These are phyloP conservation scores for Citrus sinensis DNA, from an alignment of 345 rosid genomes.

Conservation along the genomic window DVS_A1.0 CM039168.1:3138001-3138500, in stretches of 20 bases:
- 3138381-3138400: neutral
- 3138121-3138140: constrained; percentile 55
- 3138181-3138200: neutral
- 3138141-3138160: neutral
- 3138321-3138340: constrained; percentile 3
- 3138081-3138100: constrained; percentile 85
- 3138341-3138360: neutral
- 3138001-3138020: constrained; percentile 76
- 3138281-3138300: neutral
- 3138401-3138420: neutral
- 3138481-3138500: constrained; percentile 98
- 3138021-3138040: constrained; percentile 87
- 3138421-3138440: constrained; percentile 4
- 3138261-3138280: neutral
- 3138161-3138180: neutral
- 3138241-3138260: neutral
- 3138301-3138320: neutral
- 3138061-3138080: constrained; percentile 34
- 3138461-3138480: constrained; percentile 52
- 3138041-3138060: constrained; percentile 50
- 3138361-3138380: neutral
- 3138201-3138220: neutral
- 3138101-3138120: constrained; percentile 94
- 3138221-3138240: neutral
- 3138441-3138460: constrained; percentile 11